phyloP scores from a whole-genome alignment of 176 grass and related monocot species.

The Juncus inflexus region DNA sequence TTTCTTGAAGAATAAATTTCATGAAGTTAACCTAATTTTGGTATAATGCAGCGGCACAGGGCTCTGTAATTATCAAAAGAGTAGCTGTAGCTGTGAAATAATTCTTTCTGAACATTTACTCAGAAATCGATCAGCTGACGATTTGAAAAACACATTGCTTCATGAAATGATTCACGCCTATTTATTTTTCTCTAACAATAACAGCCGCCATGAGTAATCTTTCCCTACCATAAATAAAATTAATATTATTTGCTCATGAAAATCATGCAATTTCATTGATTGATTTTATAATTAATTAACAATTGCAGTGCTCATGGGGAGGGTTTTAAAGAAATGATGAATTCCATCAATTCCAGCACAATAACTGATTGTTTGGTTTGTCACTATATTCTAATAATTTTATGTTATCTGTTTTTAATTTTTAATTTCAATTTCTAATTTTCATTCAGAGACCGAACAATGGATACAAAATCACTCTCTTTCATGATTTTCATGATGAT shows the following conservation, averaged over 20 bases:
- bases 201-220: constrained; percentile 30
- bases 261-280: neutral
- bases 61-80: constrained; percentile 36
- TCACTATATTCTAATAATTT: constrained; percentile 24
- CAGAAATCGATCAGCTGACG: constrained; percentile 28
- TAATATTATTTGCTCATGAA: neutral
- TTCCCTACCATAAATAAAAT: neutral
- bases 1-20: constrained; percentile 3
- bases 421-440: constrained; percentile 28
- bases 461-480: constrained; percentile 63
- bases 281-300: constrained; percentile 22
- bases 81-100: constrained; percentile 41
- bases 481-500: constrained; percentile 54
- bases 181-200: constrained; percentile 37
- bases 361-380: constrained; percentile 44
- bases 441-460: constrained; percentile 42
- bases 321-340: constrained; percentile 55
- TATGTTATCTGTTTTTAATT: neutral
- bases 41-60: constrained; percentile 39
- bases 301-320: constrained; percentile 46
- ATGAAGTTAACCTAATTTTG: constrained; percentile 16
- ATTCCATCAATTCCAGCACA: constrained; percentile 52
- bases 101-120: constrained; percentile 44
- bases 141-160: constrained; percentile 63
- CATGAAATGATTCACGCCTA: constrained; percentile 96